Evolutionary conservation across 345 rosid genomes (phyloP).

Genomic region (Bruguiera sexangula): DNA sequence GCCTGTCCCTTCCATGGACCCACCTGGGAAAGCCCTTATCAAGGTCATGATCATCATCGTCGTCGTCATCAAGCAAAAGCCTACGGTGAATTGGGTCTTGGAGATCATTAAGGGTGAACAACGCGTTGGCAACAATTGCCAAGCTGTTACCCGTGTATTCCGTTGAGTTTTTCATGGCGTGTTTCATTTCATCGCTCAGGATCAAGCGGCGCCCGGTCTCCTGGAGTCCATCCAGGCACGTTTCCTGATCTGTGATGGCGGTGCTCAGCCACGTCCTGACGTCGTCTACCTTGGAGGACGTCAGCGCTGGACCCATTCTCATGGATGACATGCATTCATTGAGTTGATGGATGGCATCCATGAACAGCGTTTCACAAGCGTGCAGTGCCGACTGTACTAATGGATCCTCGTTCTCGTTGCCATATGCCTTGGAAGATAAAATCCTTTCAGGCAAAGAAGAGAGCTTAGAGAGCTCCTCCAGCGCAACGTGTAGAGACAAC

Average conservation of each 20-base stretch:
- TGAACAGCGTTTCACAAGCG: constrained; percentile 19
- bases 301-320: neutral
- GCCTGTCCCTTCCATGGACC: constrained; percentile 8
- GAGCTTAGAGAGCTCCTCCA: constrained; percentile 39
- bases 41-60: neutral
- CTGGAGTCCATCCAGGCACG: constrained; percentile 14
- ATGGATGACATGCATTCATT: constrained; percentile 12
- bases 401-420: constrained; percentile 1
- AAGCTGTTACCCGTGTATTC: constrained; percentile 33
- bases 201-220: neutral
- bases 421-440: constrained; percentile 4
- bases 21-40: constrained; percentile 9
- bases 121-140: constrained; percentile 25
- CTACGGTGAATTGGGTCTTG: constrained; percentile 9
- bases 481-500: constrained; percentile 52
- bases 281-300: constrained; percentile 12
- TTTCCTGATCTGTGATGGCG: constrained; percentile 18
- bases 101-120: neutral
- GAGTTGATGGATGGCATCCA: constrained; percentile 22
- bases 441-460: constrained; percentile 33
- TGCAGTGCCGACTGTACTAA: constrained; percentile 13
- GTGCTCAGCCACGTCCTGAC: constrained; percentile 22
- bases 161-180: constrained; percentile 29
- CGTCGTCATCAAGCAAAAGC: constrained; percentile 4
- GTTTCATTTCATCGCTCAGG: constrained; percentile 5